A percentile compares a stretch with the other conserved stretches of the same genome.
phyloP scores from a whole-genome alignment of 768 basidiomycete species.

The Suillus placidus region DNA sequence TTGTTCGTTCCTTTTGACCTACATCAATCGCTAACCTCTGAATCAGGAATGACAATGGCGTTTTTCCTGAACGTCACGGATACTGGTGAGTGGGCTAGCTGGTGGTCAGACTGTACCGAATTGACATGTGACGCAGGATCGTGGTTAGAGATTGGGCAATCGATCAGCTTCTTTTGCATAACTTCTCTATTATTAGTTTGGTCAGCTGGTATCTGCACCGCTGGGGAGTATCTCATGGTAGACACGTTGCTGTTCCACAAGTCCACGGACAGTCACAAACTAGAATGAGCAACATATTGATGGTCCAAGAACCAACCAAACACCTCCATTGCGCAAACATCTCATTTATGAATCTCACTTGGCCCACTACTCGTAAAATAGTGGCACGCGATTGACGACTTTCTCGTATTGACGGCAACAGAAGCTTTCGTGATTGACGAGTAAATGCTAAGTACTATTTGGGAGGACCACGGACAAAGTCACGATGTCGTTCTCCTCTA shows the following conservation, averaged over 20 bases:
- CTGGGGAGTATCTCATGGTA: conserved; percentile 72
- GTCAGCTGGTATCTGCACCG: conserved; percentile 74
- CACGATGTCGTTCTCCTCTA: neutral
- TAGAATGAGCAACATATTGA: conserved; percentile 12
- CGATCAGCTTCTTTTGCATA: conserved; percentile 87
- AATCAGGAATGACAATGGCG: conserved; percentile 73
- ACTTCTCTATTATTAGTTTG: conserved; percentile 77
- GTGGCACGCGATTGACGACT: neutral
- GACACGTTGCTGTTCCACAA: conserved; percentile 28
- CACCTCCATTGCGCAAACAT: neutral
- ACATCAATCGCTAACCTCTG: conserved; percentile 14
- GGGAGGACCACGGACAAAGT: neutral
- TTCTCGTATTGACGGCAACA: neutral
- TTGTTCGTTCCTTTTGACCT: conserved; percentile 8
- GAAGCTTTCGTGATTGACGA: neutral
- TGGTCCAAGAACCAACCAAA: neutral
- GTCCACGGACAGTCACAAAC: conserved; percentile 23
- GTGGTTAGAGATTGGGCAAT: conserved; percentile 89
- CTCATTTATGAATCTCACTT: neutral
- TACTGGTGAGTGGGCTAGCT: conserved; percentile 50
- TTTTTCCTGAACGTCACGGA: conserved; percentile 87
- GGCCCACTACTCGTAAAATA: neutral
- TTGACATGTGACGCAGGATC: conserved; percentile 50
- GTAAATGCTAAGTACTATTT: neutral
- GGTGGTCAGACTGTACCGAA: conserved; percentile 1